A percentile compares a stretch with the other conserved stretches of the same genome.
Evolutionary conservation across 2,329 filamentous ascomycete species (phyloP).

Genomic region (Claviceps quebecensis): DNA sequence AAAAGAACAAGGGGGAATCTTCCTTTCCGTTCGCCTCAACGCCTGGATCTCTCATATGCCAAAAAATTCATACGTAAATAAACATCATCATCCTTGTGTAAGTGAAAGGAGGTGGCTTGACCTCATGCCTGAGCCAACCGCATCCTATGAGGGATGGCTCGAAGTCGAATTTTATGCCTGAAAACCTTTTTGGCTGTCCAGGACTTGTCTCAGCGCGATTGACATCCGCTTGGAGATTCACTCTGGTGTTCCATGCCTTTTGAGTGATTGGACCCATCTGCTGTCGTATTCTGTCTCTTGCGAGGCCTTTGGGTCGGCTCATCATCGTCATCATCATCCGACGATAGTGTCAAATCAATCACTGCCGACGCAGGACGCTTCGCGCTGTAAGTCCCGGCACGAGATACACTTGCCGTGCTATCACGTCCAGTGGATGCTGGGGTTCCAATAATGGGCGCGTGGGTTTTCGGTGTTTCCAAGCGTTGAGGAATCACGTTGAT

Average conservation of each 20-base stretch:
- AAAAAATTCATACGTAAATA: slow-evolving; percentile 4
- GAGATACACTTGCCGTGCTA: slow-evolving; percentile 21
- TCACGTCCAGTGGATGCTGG: slow-evolving; percentile 23
- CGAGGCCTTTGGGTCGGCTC: slow-evolving; percentile 28
- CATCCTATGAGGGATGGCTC: background rate
- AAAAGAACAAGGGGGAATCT: slow-evolving; percentile 13
- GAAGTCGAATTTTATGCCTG: background rate
- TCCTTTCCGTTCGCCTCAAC: slow-evolving; percentile 10
- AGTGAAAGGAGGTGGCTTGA: too few species aligned
- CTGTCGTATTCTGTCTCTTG: slow-evolving; percentile 30
- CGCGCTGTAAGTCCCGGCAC: slow-evolving; percentile 21
- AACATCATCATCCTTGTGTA: background rate
- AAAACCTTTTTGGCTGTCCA: background rate
- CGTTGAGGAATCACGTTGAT: slow-evolving; percentile 22
- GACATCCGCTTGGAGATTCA: slow-evolving; percentile 12
- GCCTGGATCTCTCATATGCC: slow-evolving; percentile 9
- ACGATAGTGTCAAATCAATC: slow-evolving; percentile 45
- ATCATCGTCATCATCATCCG: slow-evolving; percentile 44
- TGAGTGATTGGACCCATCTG: slow-evolving; percentile 12
- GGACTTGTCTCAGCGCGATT: background rate
- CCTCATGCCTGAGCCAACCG: background rate
- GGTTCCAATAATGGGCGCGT: slow-evolving; percentile 22
- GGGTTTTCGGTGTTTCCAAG: slow-evolving; percentile 22
- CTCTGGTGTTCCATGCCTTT: slow-evolving; percentile 10
- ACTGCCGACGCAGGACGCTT: slow-evolving; percentile 39